phyloP scores from a whole-genome alignment of 371 early-diverging fungal species.

The Mucor velutinosus region DNA sequence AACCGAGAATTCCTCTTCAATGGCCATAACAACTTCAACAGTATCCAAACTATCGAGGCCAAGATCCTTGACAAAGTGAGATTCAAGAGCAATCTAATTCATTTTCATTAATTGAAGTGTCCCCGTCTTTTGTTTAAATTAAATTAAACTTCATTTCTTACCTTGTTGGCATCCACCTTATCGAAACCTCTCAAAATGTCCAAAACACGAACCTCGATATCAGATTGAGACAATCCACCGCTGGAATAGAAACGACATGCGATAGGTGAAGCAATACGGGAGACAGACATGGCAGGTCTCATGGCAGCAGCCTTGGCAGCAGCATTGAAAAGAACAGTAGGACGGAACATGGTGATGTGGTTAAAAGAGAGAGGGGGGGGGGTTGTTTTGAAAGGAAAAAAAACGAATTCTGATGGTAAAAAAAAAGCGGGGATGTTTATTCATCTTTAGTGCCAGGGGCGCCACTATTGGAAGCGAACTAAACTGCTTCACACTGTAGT shows the following conservation, averaged over 20 bases:
- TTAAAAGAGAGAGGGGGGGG: not conserved
- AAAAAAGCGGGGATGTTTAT: constrained; percentile 15
- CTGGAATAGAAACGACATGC: constrained; percentile 65
- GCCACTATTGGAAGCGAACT: not conserved
- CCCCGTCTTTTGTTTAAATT: not conserved
- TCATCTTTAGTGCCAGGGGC: constrained; percentile 13
- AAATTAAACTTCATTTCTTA: constrained; percentile 35
- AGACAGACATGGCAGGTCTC: constrained; percentile 18
- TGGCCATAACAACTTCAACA: constrained; percentile 98
- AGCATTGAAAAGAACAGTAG: constrained; percentile 56
- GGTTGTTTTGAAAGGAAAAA: not conserved
- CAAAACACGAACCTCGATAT: constrained; percentile 84
- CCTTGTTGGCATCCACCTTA: constrained; percentile 91
- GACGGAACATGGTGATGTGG: constrained; percentile 38
- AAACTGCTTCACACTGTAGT: not conserved
- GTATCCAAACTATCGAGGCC: constrained; percentile 95
- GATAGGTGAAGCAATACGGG: constrained; percentile 32
- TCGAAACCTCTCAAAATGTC: constrained; percentile 91
- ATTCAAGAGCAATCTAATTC: constrained; percentile 76
- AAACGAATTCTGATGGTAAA: constrained; percentile 1
- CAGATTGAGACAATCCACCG: constrained; percentile 55
- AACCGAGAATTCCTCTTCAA: constrained; percentile 98
- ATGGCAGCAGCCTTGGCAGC: constrained; percentile 50
- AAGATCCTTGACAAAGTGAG: constrained; percentile 92
- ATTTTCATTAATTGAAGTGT: not conserved